Base-by-base conservation (phyloP, 371 early-diverging fungal species). In the Mucor piriformis region DNA sequence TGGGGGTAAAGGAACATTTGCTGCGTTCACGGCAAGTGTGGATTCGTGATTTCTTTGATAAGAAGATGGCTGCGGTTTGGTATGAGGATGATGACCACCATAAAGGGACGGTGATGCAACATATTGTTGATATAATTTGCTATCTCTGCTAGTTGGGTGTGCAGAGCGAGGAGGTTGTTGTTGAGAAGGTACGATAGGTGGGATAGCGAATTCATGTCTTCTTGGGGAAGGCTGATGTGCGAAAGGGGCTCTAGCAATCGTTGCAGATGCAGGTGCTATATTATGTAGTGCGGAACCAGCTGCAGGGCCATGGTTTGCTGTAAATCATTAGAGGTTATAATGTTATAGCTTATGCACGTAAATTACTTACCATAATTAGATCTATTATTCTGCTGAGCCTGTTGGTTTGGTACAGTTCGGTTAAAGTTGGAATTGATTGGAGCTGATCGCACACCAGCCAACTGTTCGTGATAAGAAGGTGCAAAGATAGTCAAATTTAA, bases 401-500 rank as follows among this genome's bases (percentile, higher is more conserved):
- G 49, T 43, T 61, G 56, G 32, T 57, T 57, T 24, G 37, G 56
- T 43, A 40, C 32, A 43, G 72, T 68, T 23, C 72, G 67, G 12
- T 64, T 67, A 35, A 72, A 74, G 18, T 75, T 70, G 23, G 83
- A 79, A 52, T 83, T 76, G 25, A 85, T 66, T 11, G 85, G 85
- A 32, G 85, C 85, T 37, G 85, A 85, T 38, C 77, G 74, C 27
- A 85, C 74, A 7, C 81, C 73, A 3, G 81, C 50, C n/a, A 60
- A 24, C 40, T 82, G 83, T 33, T 83, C 81, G 33, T 73, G 71
- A 37, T 85, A 85, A 4, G 85, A 82, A 12, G 85, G 83, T 15
- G 85, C 77, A 69, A 76, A 82, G 42, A 85, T 85, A 6, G 85
- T 85, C 46, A 46, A 24, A 29, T 82, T 76, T 54, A 79, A 73